A percentile compares a stretch with the other conserved stretches of the same genome.
Conservation (phyloP, 2,329 filamentous ascomycete species). For the Alternaria angustiovoidea region DNA sequence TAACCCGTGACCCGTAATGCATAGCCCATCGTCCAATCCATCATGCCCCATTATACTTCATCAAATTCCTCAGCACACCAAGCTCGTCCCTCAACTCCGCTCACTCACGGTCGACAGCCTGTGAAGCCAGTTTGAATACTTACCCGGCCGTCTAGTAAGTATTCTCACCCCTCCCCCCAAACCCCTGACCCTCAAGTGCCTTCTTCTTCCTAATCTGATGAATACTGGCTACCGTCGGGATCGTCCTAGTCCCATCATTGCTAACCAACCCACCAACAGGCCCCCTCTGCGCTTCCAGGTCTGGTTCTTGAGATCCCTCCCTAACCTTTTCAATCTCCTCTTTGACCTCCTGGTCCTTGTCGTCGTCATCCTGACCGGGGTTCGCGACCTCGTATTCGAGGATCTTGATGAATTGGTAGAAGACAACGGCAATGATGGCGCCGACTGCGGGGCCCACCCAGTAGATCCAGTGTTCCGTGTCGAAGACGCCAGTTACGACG, state of each 20-base stretch:
- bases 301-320: slow-evolving; percentile 10
- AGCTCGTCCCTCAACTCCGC: not conserved
- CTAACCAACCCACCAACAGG: not conserved
- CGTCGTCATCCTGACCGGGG: slow-evolving; percentile 46
- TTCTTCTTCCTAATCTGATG: not conserved
- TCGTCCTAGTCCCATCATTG: not conserved
- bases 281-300: not conserved
- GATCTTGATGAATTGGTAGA: slow-evolving; percentile 59
- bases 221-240: not conserved
- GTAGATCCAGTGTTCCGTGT: slow-evolving; percentile 59
- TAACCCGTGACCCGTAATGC: not conserved
- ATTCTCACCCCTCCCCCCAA: slow-evolving; percentile 14
- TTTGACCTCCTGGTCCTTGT: slow-evolving; percentile 32
- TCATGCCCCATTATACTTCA: not conserved
- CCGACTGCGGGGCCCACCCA: slow-evolving; percentile 58
- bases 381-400: slow-evolving; percentile 50
- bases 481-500: slow-evolving; percentile 52
- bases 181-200: not conserved
- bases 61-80: not conserved
- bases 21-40: not conserved
- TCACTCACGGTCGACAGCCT: not conserved
- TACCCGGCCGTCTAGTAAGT: not conserved
- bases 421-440: slow-evolving; percentile 56
- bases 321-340: slow-evolving; percentile 25
- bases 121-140: not conserved